Evolutionary conservation across 495 filamentous ascomycete species (phyloP).

Genomic region (Xylaria telfairii): DNA sequence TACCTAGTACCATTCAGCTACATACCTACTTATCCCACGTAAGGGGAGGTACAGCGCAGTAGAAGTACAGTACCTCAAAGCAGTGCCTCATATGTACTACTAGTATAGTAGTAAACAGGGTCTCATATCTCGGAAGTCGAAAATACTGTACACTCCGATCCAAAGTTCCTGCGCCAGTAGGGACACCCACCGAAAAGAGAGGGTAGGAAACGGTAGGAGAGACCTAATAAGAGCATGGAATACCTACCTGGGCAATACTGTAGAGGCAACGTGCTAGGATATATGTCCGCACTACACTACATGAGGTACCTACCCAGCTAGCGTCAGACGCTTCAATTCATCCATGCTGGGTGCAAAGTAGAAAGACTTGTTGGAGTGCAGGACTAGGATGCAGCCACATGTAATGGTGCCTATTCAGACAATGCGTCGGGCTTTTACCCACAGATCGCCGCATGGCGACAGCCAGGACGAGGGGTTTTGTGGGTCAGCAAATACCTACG

Average conservation of each 20-base stretch:
- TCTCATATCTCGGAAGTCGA: slow-evolving; percentile 15
- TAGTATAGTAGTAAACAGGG: slow-evolving; percentile 1
- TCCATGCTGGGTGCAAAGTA: slow-evolving; percentile 3
- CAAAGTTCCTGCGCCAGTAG: not conserved
- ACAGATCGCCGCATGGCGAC: slow-evolving; percentile 42
- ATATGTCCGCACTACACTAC: not conserved
- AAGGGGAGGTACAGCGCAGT: not conserved
- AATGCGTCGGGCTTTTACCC: slow-evolving; percentile 33
- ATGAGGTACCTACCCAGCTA: not conserved
- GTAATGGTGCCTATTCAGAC: slow-evolving; percentile 28
- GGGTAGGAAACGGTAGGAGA: not conserved
- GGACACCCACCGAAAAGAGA: not conserved
- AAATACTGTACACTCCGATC: not conserved
- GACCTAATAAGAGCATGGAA: not conserved
- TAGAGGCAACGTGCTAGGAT: not conserved
- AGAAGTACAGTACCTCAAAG: not conserved
- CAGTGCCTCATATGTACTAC: not conserved
- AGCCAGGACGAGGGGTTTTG: slow-evolving; percentile 30
- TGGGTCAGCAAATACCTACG: slow-evolving; percentile 21
- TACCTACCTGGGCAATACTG: not conserved
- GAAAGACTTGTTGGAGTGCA: slow-evolving; percentile 22
- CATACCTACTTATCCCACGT: not conserved
- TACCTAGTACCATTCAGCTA: not conserved
- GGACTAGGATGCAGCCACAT: slow-evolving; percentile 14
- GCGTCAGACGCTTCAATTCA: not conserved